Evolutionary conservation across 495 filamentous ascomycete genomes (phyloP).

Genomic region (Penicillium nucicola): DNA sequence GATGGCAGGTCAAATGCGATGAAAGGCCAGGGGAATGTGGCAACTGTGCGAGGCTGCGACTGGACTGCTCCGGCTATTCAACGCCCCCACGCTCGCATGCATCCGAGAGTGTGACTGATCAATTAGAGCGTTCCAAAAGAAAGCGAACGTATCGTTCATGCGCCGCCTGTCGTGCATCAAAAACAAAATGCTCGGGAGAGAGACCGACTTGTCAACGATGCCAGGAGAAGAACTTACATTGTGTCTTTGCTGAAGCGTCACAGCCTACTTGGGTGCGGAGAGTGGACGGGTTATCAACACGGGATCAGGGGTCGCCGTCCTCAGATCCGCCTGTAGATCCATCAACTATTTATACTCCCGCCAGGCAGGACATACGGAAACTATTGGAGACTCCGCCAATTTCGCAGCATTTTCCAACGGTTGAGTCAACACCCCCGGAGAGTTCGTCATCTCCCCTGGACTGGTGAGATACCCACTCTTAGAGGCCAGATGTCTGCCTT

Average conservation of each 20-base stretch:
- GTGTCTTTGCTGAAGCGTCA: slow-evolving; percentile 26
- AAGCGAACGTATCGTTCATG: slow-evolving; percentile 36
- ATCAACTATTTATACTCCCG: not conserved
- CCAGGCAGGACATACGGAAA: not conserved
- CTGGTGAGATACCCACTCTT: slow-evolving; percentile 1
- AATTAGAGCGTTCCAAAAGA: slow-evolving; percentile 7
- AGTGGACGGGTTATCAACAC: slow-evolving; percentile 1
- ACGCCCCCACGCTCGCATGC: slow-evolving; percentile 4
- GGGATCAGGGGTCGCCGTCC: not conserved
- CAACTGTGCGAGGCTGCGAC: slow-evolving; percentile 24
- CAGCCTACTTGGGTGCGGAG: slow-evolving; percentile 29
- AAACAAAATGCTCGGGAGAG: slow-evolving; percentile 36
- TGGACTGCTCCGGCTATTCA: slow-evolving; percentile 23
- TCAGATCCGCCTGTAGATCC: not conserved
- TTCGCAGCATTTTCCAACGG: not conserved
- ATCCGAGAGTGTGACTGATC: not conserved
- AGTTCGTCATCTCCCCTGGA: not conserved
- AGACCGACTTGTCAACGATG: slow-evolving; percentile 30
- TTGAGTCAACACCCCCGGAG: not conserved
- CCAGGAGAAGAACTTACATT: slow-evolving; percentile 18
- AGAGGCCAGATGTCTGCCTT: no score
- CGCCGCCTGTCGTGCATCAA: slow-evolving; percentile 26
- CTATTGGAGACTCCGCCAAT: not conserved
- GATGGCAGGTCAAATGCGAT: slow-evolving; percentile 28
- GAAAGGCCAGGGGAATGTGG: slow-evolving; percentile 24